Percentiles rank a stretch among this genome's conserved stretches.
Evolutionary conservation across 1,284 basidiomycete species (phyloP).

Genomic region (Wolfiporia cocos): DNA sequence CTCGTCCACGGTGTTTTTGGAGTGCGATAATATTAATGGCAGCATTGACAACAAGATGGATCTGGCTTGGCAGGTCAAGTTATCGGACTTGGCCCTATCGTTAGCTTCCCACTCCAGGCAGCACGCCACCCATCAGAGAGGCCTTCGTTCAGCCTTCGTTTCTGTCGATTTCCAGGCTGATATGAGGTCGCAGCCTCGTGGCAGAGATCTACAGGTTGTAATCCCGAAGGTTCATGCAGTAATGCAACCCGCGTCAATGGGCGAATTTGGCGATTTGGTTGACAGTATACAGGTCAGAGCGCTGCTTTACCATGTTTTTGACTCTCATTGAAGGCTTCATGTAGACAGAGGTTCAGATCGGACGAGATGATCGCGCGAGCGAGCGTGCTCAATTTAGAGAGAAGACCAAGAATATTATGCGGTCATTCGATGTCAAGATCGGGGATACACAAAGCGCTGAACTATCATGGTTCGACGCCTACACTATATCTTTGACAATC

Average conservation of each 20-base stretch:
- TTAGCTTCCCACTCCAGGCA: constrained; percentile 51
- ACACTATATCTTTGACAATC: constrained; percentile 59
- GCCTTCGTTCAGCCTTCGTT: constrained; percentile 77
- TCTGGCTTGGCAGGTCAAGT: constrained; percentile 51
- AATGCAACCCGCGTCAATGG: constrained; percentile 87
- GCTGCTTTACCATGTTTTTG: neutral
- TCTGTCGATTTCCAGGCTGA: constrained; percentile 62
- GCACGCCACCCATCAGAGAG: constrained; percentile 42
- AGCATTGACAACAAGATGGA: constrained; percentile 37
- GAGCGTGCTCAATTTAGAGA: constrained; percentile 82
- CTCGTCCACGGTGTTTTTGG: constrained; percentile 65
- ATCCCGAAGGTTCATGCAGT: constrained; percentile 82
- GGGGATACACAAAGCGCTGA: constrained; percentile 34
- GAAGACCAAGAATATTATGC: constrained; percentile 66
- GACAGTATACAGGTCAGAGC: constrained; percentile 68
- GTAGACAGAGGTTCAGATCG: constrained; percentile 67
- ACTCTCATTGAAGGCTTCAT: constrained; percentile 7
- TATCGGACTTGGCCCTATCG: constrained; percentile 71
- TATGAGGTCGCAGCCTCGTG: constrained; percentile 25
- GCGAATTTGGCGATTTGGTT: constrained; percentile 82
- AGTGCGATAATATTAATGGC: constrained; percentile 68
- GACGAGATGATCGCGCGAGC: constrained; percentile 65
- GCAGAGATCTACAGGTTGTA: constrained; percentile 43
- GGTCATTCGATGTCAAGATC: constrained; percentile 63
- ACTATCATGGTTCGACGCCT: constrained; percentile 60